These are phyloP conservation scores for Cenchrus americanus DNA, from an alignment of 176 grass and related monocot genomes.

Conservation along the genomic window DNA sequence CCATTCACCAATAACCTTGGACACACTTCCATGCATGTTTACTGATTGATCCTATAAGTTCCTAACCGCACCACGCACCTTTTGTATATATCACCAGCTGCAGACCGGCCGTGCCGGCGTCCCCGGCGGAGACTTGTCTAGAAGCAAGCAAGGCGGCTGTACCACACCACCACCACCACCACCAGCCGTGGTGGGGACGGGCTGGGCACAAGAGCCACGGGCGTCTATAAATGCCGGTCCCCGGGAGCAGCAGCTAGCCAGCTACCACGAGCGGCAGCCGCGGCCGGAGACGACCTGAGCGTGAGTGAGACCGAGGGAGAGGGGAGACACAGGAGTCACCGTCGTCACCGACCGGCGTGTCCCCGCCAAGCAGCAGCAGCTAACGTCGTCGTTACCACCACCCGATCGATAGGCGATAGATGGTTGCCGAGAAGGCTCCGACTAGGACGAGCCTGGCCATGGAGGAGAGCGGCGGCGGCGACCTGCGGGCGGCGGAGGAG, in stretches of 20 bases:
- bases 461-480: conserved; percentile 30
- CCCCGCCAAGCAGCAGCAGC: not conserved
- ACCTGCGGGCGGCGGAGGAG: not conserved
- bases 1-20: no score
- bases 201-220: not conserved
- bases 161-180: not conserved
- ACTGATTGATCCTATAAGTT: no score
- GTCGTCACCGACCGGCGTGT: not conserved
- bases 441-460: conserved; percentile 1
- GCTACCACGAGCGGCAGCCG: not conserved
- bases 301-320: not conserved
- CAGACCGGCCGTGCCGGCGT: no score
- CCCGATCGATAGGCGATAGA: not conserved
- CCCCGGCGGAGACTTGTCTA: no score
- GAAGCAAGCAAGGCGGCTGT: no score
- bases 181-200: not conserved
- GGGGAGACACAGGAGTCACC: not conserved
- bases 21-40: no score
- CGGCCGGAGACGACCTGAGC: not conserved
- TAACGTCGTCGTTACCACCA: not conserved
- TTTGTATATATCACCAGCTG: not conserved
- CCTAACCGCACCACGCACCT: not conserved
- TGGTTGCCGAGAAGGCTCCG: not conserved
- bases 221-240: conserved; percentile 42
- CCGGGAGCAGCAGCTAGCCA: not conserved